Conservation (phyloP, 2,329 filamentous ascomycete species). For the Thermomyces lanuginosus region DNA sequence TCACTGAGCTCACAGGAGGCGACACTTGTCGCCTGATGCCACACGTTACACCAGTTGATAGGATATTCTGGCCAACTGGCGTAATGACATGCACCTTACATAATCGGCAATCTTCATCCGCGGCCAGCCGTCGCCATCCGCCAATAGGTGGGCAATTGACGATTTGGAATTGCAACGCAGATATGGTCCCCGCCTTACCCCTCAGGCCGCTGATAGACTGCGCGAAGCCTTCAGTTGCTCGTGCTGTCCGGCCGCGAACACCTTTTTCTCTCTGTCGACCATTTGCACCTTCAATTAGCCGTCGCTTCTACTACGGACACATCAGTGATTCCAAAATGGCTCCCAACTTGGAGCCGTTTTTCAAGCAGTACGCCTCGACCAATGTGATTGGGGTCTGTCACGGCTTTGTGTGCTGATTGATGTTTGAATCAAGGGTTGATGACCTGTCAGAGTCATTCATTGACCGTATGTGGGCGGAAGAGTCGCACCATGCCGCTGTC, state of each 20-base stretch:
- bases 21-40: no score
- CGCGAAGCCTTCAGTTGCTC: no score
- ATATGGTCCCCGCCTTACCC: constrained; percentile 10
- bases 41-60: constrained; percentile 2
- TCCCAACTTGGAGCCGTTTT: constrained; percentile 78
- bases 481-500: no score
- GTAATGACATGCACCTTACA: not conserved
- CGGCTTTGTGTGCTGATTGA: constrained; percentile 4
- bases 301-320: constrained; percentile 28
- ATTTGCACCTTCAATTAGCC: constrained; percentile 4
- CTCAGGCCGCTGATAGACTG: constrained; percentile 8
- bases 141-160: constrained; percentile 2
- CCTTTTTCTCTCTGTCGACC: constrained; percentile 1
- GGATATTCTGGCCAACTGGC: not conserved
- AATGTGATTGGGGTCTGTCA: no score
- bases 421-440: constrained; percentile 43
- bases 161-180: not conserved
- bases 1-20: no score
- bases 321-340: constrained; percentile 54
- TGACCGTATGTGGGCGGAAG: constrained; percentile 41
- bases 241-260: constrained; percentile 2
- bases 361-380: constrained; percentile 47
- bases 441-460: constrained; percentile 65
- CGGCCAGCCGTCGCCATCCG: constrained; percentile 1
- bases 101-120: not conserved